These are phyloP conservation scores for Omphalea diandra DNA, from an alignment of 441 rosid genomes.

Conservation along the genomic window DNA sequence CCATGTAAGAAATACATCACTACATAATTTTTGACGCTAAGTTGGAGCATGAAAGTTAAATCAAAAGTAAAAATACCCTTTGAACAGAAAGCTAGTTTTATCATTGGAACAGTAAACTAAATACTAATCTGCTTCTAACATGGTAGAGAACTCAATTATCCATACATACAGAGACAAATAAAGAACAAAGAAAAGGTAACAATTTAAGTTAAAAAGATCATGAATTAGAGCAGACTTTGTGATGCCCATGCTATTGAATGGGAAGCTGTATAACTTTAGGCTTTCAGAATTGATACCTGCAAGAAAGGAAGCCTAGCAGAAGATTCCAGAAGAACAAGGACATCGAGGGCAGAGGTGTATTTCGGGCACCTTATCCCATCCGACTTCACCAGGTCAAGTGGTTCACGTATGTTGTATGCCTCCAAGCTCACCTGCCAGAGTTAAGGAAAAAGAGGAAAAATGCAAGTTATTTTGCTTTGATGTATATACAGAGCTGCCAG, in stretches of 20 bases:
- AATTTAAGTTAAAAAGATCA: background rate
- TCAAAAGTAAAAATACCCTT: slow-evolving; percentile 2
- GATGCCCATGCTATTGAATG: background rate
- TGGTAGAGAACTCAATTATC: background rate
- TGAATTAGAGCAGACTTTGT: background rate
- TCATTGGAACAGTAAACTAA: background rate
- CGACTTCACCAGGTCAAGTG: slow-evolving; percentile 58
- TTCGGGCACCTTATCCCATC: slow-evolving; percentile 98
- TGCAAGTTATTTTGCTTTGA: slow-evolving; percentile 5
- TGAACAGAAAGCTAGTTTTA: background rate
- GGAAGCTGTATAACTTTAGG: background rate
- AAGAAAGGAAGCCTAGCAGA: slow-evolving; percentile 85
- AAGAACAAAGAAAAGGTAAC: background rate
- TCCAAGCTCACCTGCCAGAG: slow-evolving; percentile 66
- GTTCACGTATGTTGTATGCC: slow-evolving; percentile 58
- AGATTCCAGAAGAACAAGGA: slow-evolving; percentile 77
- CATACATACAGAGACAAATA: background rate
- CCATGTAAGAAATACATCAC: background rate
- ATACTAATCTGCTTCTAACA: background rate
- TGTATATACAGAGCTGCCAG: background rate
- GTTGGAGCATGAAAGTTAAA: background rate
- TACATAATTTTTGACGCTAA: background rate
- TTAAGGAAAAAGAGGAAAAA: slow-evolving; percentile 7
- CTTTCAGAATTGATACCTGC: slow-evolving; percentile 44
- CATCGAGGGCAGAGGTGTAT: slow-evolving; percentile 92